phyloP scores from a whole-genome alignment of 75 land plant genomes.

The Azolla pinnata region DNA sequence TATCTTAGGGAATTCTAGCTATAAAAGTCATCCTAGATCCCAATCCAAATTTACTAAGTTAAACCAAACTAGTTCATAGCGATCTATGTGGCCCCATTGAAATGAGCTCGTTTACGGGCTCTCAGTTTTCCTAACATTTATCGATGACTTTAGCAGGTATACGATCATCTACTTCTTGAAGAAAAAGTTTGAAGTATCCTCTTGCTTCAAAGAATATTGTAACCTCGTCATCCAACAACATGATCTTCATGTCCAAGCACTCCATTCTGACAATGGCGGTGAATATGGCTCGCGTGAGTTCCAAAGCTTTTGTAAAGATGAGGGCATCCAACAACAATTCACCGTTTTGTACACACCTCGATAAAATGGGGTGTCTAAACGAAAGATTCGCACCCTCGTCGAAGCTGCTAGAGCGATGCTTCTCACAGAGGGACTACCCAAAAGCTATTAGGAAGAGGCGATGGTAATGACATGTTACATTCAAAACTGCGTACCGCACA shows the following conservation, averaged over 20 bases:
- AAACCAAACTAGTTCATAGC: conserved; percentile 10
- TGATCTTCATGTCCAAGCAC: neutral
- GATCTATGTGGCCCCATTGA: conserved; percentile 18
- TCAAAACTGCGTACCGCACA: conserved; percentile 10
- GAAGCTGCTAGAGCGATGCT: conserved; percentile 21
- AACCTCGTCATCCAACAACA: neutral
- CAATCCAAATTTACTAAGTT: neutral
- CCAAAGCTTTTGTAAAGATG: conserved; percentile 1
- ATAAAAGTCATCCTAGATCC: too few relatives aligned
- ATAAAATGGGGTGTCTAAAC: conserved; percentile 19
- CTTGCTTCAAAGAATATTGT: neutral
- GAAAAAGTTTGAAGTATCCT: neutral
- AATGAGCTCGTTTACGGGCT: conserved; percentile 5
- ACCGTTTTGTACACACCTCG: conserved; percentile 12
- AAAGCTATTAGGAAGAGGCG: conserved; percentile 17
- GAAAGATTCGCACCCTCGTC: conserved; percentile 12
- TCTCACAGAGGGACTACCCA: conserved; percentile 6
- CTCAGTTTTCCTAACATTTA: neutral
- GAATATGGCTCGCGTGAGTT: conserved; percentile 11
- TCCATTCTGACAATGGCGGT: conserved; percentile 13
- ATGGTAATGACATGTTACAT: conserved; percentile 9
- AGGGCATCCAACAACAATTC: conserved; percentile 12
- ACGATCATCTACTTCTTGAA: neutral
- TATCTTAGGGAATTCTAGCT: too few relatives aligned
- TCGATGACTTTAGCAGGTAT: neutral